Evolutionary conservation across 495 filamentous ascomycete species (phyloP).

Genomic region (Aspergillus nanangensis): DNA sequence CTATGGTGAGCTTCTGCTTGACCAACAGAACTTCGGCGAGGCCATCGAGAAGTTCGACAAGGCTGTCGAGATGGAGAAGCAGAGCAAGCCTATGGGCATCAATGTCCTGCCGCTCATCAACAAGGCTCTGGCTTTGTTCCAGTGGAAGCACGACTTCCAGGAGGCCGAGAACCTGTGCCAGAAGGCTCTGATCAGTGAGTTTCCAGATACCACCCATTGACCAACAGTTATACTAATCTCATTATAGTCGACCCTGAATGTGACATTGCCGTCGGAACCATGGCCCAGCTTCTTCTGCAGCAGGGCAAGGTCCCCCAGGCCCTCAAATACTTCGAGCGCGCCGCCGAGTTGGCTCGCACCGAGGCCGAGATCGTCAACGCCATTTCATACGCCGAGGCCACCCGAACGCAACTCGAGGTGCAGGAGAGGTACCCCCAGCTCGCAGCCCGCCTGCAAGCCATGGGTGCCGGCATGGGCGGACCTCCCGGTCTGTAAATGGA

Average conservation of each 20-base stretch:
- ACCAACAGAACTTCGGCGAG: conserved; percentile 92
- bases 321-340: conserved; percentile 94
- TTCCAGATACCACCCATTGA: not conserved
- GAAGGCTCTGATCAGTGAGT: conserved; percentile 94
- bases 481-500: conserved; percentile 31
- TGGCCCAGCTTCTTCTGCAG: conserved; percentile 97
- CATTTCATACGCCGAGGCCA: conserved; percentile 94
- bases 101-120: conserved; percentile 98
- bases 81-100: conserved; percentile 87
- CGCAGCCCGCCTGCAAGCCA: conserved; percentile 72
- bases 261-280: conserved; percentile 97
- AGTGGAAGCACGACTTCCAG: conserved; percentile 93
- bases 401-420: conserved; percentile 92
- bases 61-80: conserved; percentile 96
- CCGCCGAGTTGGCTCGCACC: conserved; percentile 90
- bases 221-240: conserved; percentile 9
- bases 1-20: conserved; percentile 95
- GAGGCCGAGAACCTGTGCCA: conserved; percentile 96
- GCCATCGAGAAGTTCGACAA: conserved; percentile 98
- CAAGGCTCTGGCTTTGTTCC: conserved; percentile 94
- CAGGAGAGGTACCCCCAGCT: conserved; percentile 98
- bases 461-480: conserved; percentile 51
- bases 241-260: conserved; percentile 95
- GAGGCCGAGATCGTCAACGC: conserved; percentile 96
- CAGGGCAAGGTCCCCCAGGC: conserved; percentile 96